Base-by-base conservation (phyloP, 163 green algal genomes). In the Scenedesmus sp. region DNA sequence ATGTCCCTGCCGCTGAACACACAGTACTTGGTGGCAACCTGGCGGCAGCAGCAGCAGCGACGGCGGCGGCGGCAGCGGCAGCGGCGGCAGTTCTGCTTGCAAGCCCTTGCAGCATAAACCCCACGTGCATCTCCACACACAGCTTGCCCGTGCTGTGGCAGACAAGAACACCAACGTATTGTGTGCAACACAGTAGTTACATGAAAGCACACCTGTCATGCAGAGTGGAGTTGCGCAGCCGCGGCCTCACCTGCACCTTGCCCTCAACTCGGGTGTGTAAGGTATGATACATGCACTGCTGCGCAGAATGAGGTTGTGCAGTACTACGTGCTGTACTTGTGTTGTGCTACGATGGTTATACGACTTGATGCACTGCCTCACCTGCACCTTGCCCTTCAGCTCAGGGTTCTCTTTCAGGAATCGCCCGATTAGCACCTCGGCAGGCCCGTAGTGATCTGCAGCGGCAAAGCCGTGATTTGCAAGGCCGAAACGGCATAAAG, bases 11-110 rank as follows among this genome's bases (percentile, higher is more conserved):
- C 84, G 60, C 84, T 94, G 93, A 96, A 96, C 5, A 95, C 85
- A 91, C 97, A 99, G 84, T 97, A 96, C 94, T 98, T 98, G 70
- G 97, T 98, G n/a, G 96, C 92, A 3, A 98, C 95, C 94, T 97
- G 93, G 74, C 74, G 55, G 26, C 66, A 79, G 70, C 70, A 79
- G 70, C 70, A 79, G 77, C 12, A 84, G 77, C 70, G 59, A 15
- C 18, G 70, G 8, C 70, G 70, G 12, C 23, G 70, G 9, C 46
- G 34, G 46, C 46, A 9, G 46, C 52, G 13, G 77, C 10, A 57
- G 46, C 15, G 10, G n/a, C n/a, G 23, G 74, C 13, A 34, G 15
- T 20, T 56, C 1, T 60, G 34, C 34, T 46, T 46, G 34, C 34
- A 46, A 46, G 34, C 34, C 34, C 34, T 46, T 46, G 34, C 34